Evolutionary conservation across 2,329 filamentous ascomycete species (phyloP).

Genomic region (Aureobasidium subglaciale): DNA sequence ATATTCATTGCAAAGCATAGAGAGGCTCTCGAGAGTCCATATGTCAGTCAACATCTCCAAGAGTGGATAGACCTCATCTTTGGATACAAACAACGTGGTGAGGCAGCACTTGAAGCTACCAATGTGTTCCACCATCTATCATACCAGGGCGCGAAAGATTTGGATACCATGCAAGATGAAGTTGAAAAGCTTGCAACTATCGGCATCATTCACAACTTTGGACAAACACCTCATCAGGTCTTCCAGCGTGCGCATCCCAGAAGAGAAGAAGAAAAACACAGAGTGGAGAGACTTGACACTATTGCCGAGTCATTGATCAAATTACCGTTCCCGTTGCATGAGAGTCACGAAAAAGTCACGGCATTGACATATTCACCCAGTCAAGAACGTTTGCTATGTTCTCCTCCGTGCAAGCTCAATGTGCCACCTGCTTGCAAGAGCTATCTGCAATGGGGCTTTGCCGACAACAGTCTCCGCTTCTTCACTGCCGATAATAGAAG

Average conservation of each 20-base stretch:
- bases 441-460: conserved; percentile 93
- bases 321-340: conserved; percentile 68
- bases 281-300: conserved; percentile 63
- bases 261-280: conserved; percentile 56
- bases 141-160: conserved; percentile 85
- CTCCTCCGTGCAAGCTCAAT: conserved; percentile 77
- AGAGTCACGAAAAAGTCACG: conserved; percentile 70
- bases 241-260: conserved; percentile 74
- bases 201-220: conserved; percentile 96
- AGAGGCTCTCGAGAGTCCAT: conserved; percentile 89
- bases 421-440: conserved; percentile 74
- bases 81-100: conserved; percentile 86
- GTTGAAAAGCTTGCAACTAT: conserved; percentile 83
- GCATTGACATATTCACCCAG: conserved; percentile 72
- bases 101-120: conserved; percentile 80
- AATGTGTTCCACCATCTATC: conserved; percentile 97
- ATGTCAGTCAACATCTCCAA: conserved; percentile 83
- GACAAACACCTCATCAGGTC: conserved; percentile 92
- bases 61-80: conserved; percentile 96
- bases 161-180: conserved; percentile 84
- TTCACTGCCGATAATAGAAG: conserved; percentile 78
- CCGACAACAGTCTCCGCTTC: conserved; percentile 87
- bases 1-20: conserved; percentile 94
- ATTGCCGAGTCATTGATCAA: conserved; percentile 68
- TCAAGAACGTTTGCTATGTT: conserved; percentile 74